Evolutionary conservation across 352 stramenopile genomes (phyloP), one percentile per base, ranked within the genome.

Genomic region (Pseudoperonospora humuli): DNA sequence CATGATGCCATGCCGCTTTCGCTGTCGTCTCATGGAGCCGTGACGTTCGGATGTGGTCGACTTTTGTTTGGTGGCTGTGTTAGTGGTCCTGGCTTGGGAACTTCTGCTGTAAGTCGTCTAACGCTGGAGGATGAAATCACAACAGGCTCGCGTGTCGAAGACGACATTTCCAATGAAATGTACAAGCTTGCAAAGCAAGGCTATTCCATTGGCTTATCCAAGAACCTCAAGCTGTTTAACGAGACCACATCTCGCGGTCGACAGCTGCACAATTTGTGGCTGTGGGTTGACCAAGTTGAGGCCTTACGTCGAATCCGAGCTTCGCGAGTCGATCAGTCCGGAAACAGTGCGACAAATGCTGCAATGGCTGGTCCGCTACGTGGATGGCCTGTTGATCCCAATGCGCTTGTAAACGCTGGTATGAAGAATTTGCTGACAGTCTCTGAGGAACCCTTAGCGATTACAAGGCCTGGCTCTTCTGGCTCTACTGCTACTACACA

Each of bases 281-380:
- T 74, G n/a, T 93, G 81, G 81, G 73, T 93, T 6, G 75, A 93
- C 28, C 81, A 93, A 61, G 70, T 86, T 7, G 81, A 93, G 41
- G 56, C 69, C 2, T 51, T 93, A 21, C 74, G 78, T 14, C 70
- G 75, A n/a, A 67, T 75, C 25, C 73, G 71, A 50, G 71, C 66
- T 27, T 70, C 75, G 2, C 64, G 70, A 4, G 45, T 85, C 18
- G 68, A 80, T 0, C 70, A 82, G 27, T 63, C 52, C 20, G 53
- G 60, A 27, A 40, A 57, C 14, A 57, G 21, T 29, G 51, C 45
- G 21, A 46, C 56, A 8, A 70, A 66, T 40, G 48, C 38, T 33
- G 49, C 41, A 4, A 59, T 56, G 39, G 47, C 62, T 5, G 75
- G 70, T 26, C 65, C 68, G 5, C 50, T 92, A 27, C 65, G 75